Percentiles rank a stretch among this genome's conserved stretches.
Conservation (phyloP, 2,329 filamentous ascomycete species). For the Colletotrichum tropicicola region DNA sequence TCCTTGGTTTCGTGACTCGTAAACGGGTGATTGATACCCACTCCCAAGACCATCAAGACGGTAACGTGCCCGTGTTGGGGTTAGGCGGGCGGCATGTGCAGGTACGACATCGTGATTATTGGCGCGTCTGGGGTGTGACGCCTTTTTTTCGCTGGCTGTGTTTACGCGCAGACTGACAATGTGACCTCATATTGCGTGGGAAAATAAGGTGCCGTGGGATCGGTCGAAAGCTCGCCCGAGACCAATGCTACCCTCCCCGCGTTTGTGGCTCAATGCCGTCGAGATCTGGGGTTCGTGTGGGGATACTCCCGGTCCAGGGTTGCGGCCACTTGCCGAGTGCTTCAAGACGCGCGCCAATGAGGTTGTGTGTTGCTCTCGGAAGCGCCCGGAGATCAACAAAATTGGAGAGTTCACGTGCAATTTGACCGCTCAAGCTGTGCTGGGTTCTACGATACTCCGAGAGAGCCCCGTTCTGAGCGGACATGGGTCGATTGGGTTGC, state of each 20-base stretch:
- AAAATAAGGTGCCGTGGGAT: slow-evolving; percentile 4
- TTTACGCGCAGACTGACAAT: neutral
- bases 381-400: neutral
- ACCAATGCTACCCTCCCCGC: slow-evolving; percentile 16
- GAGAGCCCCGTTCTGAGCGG: neutral
- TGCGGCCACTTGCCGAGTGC: neutral
- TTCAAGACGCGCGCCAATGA: slow-evolving; percentile 25
- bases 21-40: slow-evolving; percentile 8
- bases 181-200: slow-evolving; percentile 24
- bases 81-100: slow-evolving; percentile 12
- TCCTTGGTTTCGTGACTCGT: slow-evolving; percentile 19
- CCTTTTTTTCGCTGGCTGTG: neutral
- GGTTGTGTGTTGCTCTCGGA: neutral
- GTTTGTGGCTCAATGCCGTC: slow-evolving; percentile 11
- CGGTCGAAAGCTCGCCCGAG: slow-evolving; percentile 20
- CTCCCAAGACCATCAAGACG: neutral
- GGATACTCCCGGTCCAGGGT: slow-evolving; percentile 3
- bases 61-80: slow-evolving; percentile 5
- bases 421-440: neutral
- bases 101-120: slow-evolving; percentile 18
- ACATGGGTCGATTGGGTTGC: neutral
- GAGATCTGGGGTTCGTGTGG: slow-evolving; percentile 26
- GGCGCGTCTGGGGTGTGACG: slow-evolving; percentile 4
- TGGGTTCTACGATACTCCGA: too few species aligned
- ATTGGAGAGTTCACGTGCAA: slow-evolving; percentile 9